phyloP scores from a whole-genome alignment of 495 filamentous ascomycete genomes.

The Neurospora africana region DNA sequence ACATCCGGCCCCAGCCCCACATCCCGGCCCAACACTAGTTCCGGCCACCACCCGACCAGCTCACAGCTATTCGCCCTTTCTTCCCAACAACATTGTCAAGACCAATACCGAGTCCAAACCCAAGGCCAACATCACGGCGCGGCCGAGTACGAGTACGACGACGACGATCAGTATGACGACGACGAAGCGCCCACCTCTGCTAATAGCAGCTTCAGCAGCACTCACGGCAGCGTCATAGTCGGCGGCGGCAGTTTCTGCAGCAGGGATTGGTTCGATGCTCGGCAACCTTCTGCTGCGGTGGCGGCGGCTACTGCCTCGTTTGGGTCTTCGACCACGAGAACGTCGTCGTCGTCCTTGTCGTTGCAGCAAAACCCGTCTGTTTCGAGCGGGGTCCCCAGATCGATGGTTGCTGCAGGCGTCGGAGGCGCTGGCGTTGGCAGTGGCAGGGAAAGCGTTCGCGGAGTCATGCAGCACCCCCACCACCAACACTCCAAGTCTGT shows the following conservation, averaged over 20 bases:
- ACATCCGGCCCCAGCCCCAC: slow-evolving; percentile 11
- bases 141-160: background rate
- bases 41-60: background rate
- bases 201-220: background rate
- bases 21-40: slow-evolving; percentile 15
- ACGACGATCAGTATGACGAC: background rate
- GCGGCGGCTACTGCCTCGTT: background rate
- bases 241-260: background rate
- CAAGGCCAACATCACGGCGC: background rate
- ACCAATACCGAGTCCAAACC: background rate
- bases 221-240: background rate
- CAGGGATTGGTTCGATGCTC: background rate
- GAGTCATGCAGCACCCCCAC: background rate
- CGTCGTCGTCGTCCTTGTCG: background rate
- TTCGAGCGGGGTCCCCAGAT: background rate
- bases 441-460: background rate
- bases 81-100: background rate
- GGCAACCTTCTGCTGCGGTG: background rate
- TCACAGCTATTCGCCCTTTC: background rate
- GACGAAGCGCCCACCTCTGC: background rate
- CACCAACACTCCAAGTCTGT: background rate
- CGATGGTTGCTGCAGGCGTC: background rate
- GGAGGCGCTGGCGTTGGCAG: background rate
- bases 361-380: background rate
- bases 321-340: background rate